Evolutionary conservation across 2,329 filamentous ascomycete genomes (phyloP).

Genomic region (Dothideomycetes sp.): DNA sequence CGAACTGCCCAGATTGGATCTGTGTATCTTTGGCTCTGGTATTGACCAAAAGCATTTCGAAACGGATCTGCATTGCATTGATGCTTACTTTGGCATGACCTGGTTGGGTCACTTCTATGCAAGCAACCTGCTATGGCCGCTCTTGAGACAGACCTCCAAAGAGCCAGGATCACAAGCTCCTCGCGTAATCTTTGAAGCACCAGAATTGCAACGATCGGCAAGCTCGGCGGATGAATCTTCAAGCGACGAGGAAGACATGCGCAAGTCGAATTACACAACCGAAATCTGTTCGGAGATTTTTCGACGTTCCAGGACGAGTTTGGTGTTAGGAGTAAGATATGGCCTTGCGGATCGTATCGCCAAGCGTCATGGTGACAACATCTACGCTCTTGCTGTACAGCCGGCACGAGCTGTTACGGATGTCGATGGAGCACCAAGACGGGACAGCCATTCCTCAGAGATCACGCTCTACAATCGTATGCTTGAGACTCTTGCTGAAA

Average conservation of each 20-base stretch:
- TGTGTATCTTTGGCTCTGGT: conserved; percentile 36
- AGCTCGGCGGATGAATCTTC: neutral
- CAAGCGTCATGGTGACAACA: conserved; percentile 10
- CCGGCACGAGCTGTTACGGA: neutral
- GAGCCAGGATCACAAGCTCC: conserved; percentile 28
- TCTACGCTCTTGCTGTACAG: conserved; percentile 5
- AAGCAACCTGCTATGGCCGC: conserved; percentile 34
- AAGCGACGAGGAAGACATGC: conserved; percentile 2
- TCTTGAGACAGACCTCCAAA: conserved; percentile 34
- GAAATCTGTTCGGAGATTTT: conserved; percentile 9
- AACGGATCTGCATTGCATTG: conserved; percentile 30
- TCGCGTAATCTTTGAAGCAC: conserved; percentile 34
- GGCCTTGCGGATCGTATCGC: conserved; percentile 4
- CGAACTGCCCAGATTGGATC: conserved; percentile 32
- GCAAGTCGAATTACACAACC: neutral
- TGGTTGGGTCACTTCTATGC: conserved; percentile 39
- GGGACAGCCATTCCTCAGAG: conserved; percentile 5
- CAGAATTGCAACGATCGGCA: conserved; percentile 31
- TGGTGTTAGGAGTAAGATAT: conserved; percentile 6
- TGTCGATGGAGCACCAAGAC: neutral
- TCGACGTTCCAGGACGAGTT: conserved; percentile 3
- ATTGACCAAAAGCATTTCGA: conserved; percentile 36
- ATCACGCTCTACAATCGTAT: conserved; percentile 1
- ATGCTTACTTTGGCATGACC: conserved; percentile 36
- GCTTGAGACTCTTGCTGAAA: conserved; percentile 3